Base-by-base conservation (phyloP, 2,329 filamentous ascomycete species). In the Aureobasidium sp. region DNA sequence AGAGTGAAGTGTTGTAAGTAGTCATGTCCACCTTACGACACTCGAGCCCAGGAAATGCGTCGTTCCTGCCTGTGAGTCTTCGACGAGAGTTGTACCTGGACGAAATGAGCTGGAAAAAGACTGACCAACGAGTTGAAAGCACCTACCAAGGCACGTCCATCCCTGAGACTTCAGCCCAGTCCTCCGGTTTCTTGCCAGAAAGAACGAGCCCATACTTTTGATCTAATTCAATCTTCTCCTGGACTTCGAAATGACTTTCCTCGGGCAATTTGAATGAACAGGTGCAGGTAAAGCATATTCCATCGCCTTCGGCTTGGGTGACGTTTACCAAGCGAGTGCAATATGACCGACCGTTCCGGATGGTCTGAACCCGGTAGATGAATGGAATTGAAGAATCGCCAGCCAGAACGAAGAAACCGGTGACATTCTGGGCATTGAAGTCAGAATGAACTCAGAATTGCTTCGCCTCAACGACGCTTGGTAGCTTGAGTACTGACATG, bases 1-100 rank as follows among this genome's bases (percentile, higher is more conserved):
- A 63, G 5, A 68, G 75, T 0, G 64, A 61, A 6, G 68, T 64
- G 64, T 84, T 84, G 67, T 78, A 81, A 2, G 69, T 66, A 2
- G 66, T 63, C 82, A 84, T 84, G 65, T 83, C 77, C 22, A 78
- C 78, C 67, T 82, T 84, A 17, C 77, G 74, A 20, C 78, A 73
- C 45, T 82, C 77, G 7, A 84, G 66, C 1, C 77, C 77, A 0
- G 73, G 74, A 49, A 78, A 75, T 1, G 71, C 68, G 47, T 78
- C 76, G 63, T 77, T 77, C 34, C 69, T 63, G 2, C 72, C 70
- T 3, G 72, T 73, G 45, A 74, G 68, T 15, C 67, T 56, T 9
- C 75, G 67, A 36, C 70, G 68, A 14, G 70, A 66, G 63, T 73
- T 44, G 20, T 61, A 61, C 57, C 45, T 61, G 25, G 22, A 22